Conservation (phyloP, 257 asterid species). For the Solanum ahanhuiri region DNA sequence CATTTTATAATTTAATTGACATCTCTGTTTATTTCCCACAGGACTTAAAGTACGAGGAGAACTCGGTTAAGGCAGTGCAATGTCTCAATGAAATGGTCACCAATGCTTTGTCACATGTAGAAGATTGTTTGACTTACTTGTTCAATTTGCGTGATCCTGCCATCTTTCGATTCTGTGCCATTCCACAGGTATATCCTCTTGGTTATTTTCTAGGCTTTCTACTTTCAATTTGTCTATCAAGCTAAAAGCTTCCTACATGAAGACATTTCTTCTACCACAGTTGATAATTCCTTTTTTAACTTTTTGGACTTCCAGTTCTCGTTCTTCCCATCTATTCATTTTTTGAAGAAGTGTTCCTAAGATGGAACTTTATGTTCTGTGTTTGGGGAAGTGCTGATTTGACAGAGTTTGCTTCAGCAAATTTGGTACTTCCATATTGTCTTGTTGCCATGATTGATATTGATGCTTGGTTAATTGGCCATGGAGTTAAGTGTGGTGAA, state of each 20-base stretch:
- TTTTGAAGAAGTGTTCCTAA: neutral
- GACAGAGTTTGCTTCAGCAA: neutral
- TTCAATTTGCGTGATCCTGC: constrained; percentile 64
- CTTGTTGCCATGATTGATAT: neutral
- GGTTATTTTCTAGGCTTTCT: neutral
- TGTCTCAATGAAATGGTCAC: constrained; percentile 97
- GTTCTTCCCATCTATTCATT: neutral
- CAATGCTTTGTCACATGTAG: constrained; percentile 70
- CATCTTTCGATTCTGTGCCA: constrained; percentile 89
- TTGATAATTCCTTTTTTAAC: neutral
- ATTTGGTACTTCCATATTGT: neutral
- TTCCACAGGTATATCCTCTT: constrained; percentile 69
- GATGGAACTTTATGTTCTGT: neutral
- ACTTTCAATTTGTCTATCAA: neutral
- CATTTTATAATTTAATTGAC: neutral
- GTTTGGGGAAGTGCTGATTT: neutral
- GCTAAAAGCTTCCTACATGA: neutral
- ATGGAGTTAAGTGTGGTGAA: neutral
- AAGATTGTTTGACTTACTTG: constrained; percentile 75
- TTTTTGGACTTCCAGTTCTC: neutral
- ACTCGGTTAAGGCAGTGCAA: constrained; percentile 85
- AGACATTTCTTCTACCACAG: neutral
- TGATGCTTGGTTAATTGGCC: neutral
- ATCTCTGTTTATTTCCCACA: constrained; percentile 23
- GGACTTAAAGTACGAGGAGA: constrained; percentile 77